phyloP scores from a whole-genome alignment of 192 early-diverging fungal genomes.

The Coemansia sp. region DNA sequence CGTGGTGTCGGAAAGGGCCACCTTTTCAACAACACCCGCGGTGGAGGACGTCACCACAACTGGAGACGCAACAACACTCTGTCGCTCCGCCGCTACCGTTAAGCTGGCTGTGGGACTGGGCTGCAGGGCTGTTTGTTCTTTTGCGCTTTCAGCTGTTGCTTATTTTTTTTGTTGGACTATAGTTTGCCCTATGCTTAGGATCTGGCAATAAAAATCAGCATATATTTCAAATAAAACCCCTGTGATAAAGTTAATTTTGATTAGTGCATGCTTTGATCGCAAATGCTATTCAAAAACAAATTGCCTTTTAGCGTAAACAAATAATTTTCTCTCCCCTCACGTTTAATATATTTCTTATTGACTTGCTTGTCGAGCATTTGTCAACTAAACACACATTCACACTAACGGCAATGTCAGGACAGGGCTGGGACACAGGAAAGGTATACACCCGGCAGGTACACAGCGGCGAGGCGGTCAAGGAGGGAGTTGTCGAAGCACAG shows the following conservation, averaged over 20 bases:
- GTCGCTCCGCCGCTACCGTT: conserved; percentile 91
- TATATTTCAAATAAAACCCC: neutral
- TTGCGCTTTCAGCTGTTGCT: neutral
- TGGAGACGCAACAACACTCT: conserved; percentile 96
- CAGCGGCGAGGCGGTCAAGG: conserved; percentile 58
- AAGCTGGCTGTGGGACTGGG: conserved; percentile 34
- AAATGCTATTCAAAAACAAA: neutral
- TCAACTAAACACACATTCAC: neutral
- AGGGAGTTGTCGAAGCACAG: conserved; percentile 62
- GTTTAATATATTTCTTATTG: neutral
- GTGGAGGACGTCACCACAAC: conserved; percentile 89
- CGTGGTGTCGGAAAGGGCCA: conserved; percentile 97
- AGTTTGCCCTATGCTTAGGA: neutral
- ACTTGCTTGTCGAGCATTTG: conserved; percentile 1
- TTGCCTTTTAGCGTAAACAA: conserved; percentile 1
- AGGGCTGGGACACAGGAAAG: conserved; percentile 83
- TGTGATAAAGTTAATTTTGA: neutral
- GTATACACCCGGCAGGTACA: conserved; percentile 72
- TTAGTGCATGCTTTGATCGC: neutral
- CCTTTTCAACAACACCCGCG: conserved; percentile 93
- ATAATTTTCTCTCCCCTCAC: neutral
- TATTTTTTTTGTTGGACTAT: neutral
- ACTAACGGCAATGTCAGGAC: conserved; percentile 39
- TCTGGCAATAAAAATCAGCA: neutral
- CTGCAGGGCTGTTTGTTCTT: neutral